A percentile compares a stretch with the other conserved stretches of the same genome.
These are phyloP conservation scores for Alternaria brassicicola DNA, from an alignment of 2,329 filamentous ascomycete species.

Conservation along the genomic window DNA sequence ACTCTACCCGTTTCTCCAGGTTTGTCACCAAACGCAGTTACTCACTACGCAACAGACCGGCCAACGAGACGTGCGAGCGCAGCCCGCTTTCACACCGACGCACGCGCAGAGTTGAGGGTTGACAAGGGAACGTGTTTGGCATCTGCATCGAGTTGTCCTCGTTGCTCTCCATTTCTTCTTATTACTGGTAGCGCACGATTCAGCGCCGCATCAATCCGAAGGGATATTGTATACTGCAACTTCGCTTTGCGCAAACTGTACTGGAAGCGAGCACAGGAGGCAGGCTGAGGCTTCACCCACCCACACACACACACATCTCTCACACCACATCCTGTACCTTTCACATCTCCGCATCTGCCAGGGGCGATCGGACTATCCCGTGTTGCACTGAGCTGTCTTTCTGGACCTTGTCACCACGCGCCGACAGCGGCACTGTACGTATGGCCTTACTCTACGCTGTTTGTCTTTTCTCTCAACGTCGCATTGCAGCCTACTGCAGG, in stretches of 20 bases:
- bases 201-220: slow-evolving; percentile 29
- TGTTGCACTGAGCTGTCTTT: slow-evolving; percentile 44
- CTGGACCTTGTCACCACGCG: slow-evolving; percentile 40
- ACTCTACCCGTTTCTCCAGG: slow-evolving; percentile 19
- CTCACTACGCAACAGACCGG: slow-evolving; percentile 9
- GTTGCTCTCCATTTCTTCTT: slow-evolving; percentile 25
- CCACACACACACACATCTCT: slow-evolving; percentile 29
- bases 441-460: slow-evolving; percentile 45
- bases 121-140: slow-evolving; percentile 25
- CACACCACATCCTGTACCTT: slow-evolving; percentile 44
- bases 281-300: slow-evolving; percentile 37
- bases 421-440: slow-evolving; percentile 49
- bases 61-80: neutral
- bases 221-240: slow-evolving; percentile 34
- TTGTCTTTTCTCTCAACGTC: slow-evolving; percentile 19
- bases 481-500: slow-evolving; percentile 19
- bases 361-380: slow-evolving; percentile 46
- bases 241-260: slow-evolving; percentile 34
- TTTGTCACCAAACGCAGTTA: slow-evolving; percentile 18
- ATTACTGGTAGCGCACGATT: slow-evolving; percentile 30
- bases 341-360: slow-evolving; percentile 48
- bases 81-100: slow-evolving; percentile 1
- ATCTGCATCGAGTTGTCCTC: slow-evolving; percentile 15
- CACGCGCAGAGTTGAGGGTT: slow-evolving; percentile 16
- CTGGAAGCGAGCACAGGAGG: slow-evolving; percentile 33